Percentiles rank a stretch among this genome's conserved stretches.
Evolutionary conservation across 495 filamentous ascomycete species (phyloP).

Genomic region (Bryoglossum gracile): DNA sequence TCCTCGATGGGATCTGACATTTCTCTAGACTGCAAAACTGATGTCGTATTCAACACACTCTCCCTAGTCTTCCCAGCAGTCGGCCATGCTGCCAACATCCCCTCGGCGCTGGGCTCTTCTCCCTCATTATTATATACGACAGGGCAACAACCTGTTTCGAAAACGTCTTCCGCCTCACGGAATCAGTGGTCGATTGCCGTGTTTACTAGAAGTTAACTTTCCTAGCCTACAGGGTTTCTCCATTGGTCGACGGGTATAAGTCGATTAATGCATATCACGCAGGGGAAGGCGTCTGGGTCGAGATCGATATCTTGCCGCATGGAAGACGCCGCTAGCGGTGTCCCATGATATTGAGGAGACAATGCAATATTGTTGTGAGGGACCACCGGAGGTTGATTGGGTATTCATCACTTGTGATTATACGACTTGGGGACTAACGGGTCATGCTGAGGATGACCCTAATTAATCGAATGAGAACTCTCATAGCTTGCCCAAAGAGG

Average conservation of each 20-base stretch:
- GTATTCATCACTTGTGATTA: constrained; percentile 43
- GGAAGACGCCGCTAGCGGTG: constrained; percentile 30
- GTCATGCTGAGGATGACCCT: constrained; percentile 10
- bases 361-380: constrained; percentile 39
- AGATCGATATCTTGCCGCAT: constrained; percentile 40
- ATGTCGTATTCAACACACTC: constrained; percentile 44
- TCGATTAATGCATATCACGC: constrained; percentile 39
- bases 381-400: constrained; percentile 39
- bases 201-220: constrained; percentile 37
- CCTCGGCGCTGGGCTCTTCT: constrained; percentile 36
- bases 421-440: constrained; percentile 20
- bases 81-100: constrained; percentile 32
- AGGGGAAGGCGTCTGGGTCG: constrained; percentile 43
- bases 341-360: constrained; percentile 45
- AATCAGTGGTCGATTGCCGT: constrained; percentile 28
- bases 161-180: constrained; percentile 39
- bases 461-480: too few species aligned
- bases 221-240: constrained; percentile 37
- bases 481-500: too few species aligned
- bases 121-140: constrained; percentile 43
- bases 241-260: constrained; percentile 40
- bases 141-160: constrained; percentile 27
- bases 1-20: not conserved
- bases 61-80: constrained; percentile 42
- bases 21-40: constrained; percentile 34